Evolutionary conservation across 1,139 yeast genomes (phyloP).

Genomic region (Martiniozyma asiatica): DNA sequence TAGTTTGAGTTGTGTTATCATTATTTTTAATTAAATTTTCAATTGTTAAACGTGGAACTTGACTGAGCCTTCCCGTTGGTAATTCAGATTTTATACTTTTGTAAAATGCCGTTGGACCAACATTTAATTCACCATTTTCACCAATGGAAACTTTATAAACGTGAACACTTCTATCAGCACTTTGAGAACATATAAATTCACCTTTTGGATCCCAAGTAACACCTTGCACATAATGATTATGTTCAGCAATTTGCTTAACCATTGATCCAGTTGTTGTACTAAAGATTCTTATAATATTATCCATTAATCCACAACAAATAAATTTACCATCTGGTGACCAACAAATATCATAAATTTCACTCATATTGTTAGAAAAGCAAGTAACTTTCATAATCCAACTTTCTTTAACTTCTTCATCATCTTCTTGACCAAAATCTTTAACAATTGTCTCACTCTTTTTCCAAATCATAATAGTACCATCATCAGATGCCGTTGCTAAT

Average conservation of each 20-base stretch:
- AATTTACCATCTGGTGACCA: conserved; percentile 82
- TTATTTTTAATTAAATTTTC: conserved; percentile 12
- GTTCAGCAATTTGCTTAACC: conserved; percentile 56
- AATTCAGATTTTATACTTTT: conserved; percentile 35
- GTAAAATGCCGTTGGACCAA: conserved; percentile 30
- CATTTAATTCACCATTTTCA: conserved; percentile 18
- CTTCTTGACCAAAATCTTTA: conserved; percentile 46
- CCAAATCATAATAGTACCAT: conserved; percentile 83
- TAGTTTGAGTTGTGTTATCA: background rate
- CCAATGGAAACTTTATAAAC: conserved; percentile 34
- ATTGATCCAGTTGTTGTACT: conserved; percentile 45
- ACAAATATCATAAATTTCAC: conserved; percentile 80
- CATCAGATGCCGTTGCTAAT: conserved; percentile 90
- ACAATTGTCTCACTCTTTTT: conserved; percentile 39
- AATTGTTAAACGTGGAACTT: conserved; percentile 18
- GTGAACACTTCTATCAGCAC: conserved; percentile 77
- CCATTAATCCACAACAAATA: conserved; percentile 87
- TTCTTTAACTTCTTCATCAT: conserved; percentile 51
- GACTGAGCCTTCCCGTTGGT: conserved; percentile 17
- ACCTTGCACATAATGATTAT: conserved; percentile 87
- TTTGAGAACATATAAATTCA: conserved; percentile 70
- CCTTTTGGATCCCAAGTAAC: conserved; percentile 88
- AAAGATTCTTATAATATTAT: conserved; percentile 65
- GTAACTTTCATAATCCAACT: conserved; percentile 54
- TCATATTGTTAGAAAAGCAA: conserved; percentile 41